These are phyloP conservation scores for Trichophyton mentagrophytes DNA, from an alignment of 2,329 filamentous ascomycete genomes.

Conservation along the genomic window DNA sequence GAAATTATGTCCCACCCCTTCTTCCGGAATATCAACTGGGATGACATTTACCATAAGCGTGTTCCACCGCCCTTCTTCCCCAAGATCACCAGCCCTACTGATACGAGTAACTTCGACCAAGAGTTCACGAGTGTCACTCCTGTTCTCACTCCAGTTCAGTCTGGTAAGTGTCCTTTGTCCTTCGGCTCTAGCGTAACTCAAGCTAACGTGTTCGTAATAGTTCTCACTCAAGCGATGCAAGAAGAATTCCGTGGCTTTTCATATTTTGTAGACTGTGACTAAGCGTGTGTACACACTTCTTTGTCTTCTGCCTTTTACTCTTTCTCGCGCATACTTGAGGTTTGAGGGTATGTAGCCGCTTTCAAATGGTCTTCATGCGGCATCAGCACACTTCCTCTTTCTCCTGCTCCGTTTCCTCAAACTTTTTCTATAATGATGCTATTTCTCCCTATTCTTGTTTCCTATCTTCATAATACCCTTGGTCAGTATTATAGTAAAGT, in stretches of 20 bases:
- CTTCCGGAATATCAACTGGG: constrained; percentile 96
- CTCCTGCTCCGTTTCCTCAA: background rate
- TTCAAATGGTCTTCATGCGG: background rate
- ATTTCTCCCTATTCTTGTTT: background rate
- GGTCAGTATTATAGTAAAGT: constrained; percentile 2
- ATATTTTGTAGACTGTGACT: constrained; percentile 85
- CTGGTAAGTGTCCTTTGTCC: constrained; percentile 52
- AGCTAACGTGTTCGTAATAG: constrained; percentile 35
- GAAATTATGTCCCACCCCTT: constrained; percentile 99
- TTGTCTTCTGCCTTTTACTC: background rate
- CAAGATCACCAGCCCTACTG: constrained; percentile 77
- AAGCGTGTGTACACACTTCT: constrained; percentile 17
- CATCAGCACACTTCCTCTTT: background rate
- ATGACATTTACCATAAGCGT: constrained; percentile 94
- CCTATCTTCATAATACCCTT: constrained; percentile 2
- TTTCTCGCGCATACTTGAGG: background rate
- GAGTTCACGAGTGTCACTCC: constrained; percentile 98
- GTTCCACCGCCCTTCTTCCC: constrained; percentile 81
- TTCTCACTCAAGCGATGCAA: constrained; percentile 96
- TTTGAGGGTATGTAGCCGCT: background rate
- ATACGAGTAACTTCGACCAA: constrained; percentile 99
- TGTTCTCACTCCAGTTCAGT: constrained; percentile 91
- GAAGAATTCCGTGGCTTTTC: constrained; percentile 99
- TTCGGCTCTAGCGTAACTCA: background rate
- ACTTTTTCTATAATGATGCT: constrained; percentile 1